Evolutionary conservation across 176 grass and related monocot species (phyloP).

Genomic region (Cocos nucifera): DNA sequence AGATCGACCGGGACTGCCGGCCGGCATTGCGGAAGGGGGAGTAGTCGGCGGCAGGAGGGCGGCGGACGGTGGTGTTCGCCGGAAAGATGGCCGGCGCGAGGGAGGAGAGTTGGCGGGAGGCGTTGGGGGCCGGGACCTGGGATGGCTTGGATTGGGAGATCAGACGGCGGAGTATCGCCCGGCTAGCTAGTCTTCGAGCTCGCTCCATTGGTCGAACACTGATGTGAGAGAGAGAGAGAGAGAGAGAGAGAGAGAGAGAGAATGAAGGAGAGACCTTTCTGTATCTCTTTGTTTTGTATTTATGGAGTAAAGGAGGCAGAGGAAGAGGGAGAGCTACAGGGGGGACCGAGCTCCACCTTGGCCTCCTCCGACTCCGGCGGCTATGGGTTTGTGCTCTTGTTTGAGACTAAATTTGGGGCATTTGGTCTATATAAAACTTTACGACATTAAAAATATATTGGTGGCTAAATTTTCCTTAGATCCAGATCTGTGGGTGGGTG

Average conservation of each 20-base stretch:
- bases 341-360: too few relatives aligned
- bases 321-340: too few relatives aligned
- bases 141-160: conserved; percentile 33
- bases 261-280: too few relatives aligned
- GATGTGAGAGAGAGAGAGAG: not conserved
- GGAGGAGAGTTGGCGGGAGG: conserved; percentile 16
- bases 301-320: not conserved
- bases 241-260: not conserved
- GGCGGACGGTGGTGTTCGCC: not conserved
- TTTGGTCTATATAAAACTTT: too few relatives aligned
- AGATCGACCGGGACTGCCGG: conserved; percentile 28
- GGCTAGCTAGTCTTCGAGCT: conserved; percentile 66
- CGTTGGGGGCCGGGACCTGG: not conserved
- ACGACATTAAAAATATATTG: too few relatives aligned
- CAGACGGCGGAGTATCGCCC: conserved; percentile 63
- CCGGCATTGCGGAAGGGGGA: conserved; percentile 23
- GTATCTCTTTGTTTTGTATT: not conserved
- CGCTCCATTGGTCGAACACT: conserved; percentile 44
- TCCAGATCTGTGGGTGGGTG: not conserved
- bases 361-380: too few relatives aligned
- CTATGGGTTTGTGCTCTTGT: too few relatives aligned
- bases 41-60: not conserved
- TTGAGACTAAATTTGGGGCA: too few relatives aligned
- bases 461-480: too few relatives aligned
- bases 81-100: conserved; percentile 11